Evolutionary conservation across 345 rosid species (phyloP).

Genomic region (Physaria fendleri): DNA sequence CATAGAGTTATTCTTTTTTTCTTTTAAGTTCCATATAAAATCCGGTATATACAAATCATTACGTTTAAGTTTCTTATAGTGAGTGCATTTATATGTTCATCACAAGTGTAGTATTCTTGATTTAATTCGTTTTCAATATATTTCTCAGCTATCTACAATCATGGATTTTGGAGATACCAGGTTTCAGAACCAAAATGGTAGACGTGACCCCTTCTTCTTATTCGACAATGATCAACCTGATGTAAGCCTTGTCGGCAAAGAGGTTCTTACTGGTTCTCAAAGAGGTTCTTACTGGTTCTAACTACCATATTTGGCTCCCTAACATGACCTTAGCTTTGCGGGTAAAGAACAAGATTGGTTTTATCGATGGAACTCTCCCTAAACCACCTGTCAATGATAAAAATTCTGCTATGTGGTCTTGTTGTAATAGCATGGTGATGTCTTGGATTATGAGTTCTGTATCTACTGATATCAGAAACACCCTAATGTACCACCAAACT

Average conservation of each 20-base stretch:
- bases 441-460: background rate
- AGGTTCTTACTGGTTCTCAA: background rate
- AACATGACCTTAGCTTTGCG: background rate
- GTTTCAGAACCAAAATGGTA: background rate
- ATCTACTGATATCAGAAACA: background rate
- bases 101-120: too few relatives aligned
- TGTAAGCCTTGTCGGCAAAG: background rate
- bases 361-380: background rate
- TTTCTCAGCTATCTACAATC: background rate
- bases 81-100: too few relatives aligned
- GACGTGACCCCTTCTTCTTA: background rate
- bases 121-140: background rate
- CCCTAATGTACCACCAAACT: background rate
- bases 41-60: too few relatives aligned
- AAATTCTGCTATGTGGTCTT: background rate
- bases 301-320: background rate
- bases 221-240: background rate
- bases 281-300: background rate
- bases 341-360: background rate
- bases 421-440: slow-evolving; percentile 5
- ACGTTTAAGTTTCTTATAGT: too few relatives aligned
- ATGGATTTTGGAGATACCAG: background rate
- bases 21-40: too few relatives aligned
- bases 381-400: background rate
- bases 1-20: too few relatives aligned